These are phyloP conservation scores for Glycine latifolia DNA, from an alignment of 306 rosid species.

Conservation along the genomic window DNA sequence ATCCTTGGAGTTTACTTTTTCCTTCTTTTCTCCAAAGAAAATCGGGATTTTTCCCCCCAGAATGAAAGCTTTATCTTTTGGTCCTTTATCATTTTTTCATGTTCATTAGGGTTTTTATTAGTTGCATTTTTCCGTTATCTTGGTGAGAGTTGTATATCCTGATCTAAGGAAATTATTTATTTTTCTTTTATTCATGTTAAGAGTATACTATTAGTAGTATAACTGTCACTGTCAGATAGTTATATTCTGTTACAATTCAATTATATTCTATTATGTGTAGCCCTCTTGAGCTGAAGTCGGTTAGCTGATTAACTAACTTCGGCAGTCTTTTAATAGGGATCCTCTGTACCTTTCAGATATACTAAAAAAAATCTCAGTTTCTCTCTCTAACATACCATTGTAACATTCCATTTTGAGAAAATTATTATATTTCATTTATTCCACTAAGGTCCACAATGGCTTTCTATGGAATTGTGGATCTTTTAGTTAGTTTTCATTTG, in stretches of 20 bases:
- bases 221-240: background rate
- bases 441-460: background rate
- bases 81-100: background rate
- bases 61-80: constrained; percentile 3
- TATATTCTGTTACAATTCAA: background rate
- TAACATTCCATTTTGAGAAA: background rate
- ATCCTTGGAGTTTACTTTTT: constrained; percentile 36
- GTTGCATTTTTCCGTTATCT: background rate
- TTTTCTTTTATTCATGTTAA: background rate
- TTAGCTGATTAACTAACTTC: background rate
- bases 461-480: background rate
- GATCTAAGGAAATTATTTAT: background rate
- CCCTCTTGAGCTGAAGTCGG: background rate
- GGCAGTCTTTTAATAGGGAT: background rate
- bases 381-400: background rate
- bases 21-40: constrained; percentile 28
- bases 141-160: background rate
- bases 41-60: background rate
- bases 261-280: background rate
- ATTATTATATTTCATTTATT: background rate
- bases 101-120: background rate
- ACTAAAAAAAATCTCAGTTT: background rate
- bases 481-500: background rate
- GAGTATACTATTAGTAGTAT: background rate
- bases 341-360: background rate